phyloP scores from a whole-genome alignment of 1,139 yeast species.

The Sugiyamaella pinicola region DNA sequence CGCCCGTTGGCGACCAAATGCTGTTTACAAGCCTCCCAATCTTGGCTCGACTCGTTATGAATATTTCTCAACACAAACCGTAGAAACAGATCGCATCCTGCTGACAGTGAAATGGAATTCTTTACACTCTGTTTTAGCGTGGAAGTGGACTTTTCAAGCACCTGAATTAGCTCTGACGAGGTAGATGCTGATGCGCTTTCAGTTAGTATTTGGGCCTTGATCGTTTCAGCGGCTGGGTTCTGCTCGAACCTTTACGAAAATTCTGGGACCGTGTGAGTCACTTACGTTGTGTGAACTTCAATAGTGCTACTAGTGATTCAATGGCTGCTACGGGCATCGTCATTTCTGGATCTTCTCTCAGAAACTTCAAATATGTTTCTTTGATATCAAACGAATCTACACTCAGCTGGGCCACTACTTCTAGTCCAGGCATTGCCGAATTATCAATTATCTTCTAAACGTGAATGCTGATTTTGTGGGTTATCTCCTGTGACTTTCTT shows the following conservation, averaged over 20 bases:
- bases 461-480: not conserved
- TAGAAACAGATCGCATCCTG: conserved; percentile 97
- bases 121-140: conserved; percentile 76
- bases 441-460: no score
- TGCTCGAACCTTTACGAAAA: conserved; percentile 5
- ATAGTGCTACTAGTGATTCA: conserved; percentile 83
- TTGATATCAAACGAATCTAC: conserved; percentile 65
- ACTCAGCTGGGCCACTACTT: not conserved
- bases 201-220: not conserved
- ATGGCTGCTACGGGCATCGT: conserved; percentile 99
- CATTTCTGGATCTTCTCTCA: conserved; percentile 87
- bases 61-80: conserved; percentile 89
- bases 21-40: conserved; percentile 92
- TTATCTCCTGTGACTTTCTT: not conserved
- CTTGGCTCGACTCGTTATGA: conserved; percentile 67
- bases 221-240: conserved; percentile 17
- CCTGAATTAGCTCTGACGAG: conserved; percentile 84
- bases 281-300: conserved; percentile 70
- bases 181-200: conserved; percentile 64
- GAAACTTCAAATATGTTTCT: conserved; percentile 72
- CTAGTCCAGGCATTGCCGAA: conserved; percentile 10
- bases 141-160: conserved; percentile 74
- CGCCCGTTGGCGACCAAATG: conserved; percentile 94
- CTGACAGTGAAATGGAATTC: conserved; percentile 88
- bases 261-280: conserved; percentile 3